Percentiles rank a stretch among this genome's conserved stretches.
These are phyloP conservation scores for Colletotrichum agaves DNA, from an alignment of 2,329 filamentous ascomycete species.

Conservation along the genomic window DNA sequence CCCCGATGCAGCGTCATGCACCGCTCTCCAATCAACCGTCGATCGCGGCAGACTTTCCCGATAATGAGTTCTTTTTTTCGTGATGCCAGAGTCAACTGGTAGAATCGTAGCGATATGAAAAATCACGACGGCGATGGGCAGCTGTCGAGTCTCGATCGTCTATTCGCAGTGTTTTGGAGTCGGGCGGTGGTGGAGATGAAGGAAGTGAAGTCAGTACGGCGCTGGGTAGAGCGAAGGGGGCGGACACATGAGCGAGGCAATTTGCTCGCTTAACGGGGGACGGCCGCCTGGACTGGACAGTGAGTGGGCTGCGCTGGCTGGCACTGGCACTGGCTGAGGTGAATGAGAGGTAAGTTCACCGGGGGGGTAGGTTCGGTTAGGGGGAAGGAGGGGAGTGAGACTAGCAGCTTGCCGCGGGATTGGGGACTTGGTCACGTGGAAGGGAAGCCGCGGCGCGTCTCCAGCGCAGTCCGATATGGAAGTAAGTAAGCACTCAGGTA, in stretches of 20 bases:
- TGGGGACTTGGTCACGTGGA: neutral
- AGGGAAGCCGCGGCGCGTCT: neutral
- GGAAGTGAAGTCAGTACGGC: constrained; percentile 39
- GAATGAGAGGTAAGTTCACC: constrained; percentile 14
- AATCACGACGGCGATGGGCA: constrained; percentile 25
- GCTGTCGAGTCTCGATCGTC: constrained; percentile 33
- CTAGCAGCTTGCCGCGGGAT: constrained; percentile 35
- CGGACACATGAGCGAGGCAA: constrained; percentile 37
- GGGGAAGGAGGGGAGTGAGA: constrained; percentile 15
- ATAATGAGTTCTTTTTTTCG: constrained; percentile 13
- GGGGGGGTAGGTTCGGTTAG: neutral
- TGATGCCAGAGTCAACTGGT: constrained; percentile 22
- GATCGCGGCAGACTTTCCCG: constrained; percentile 20
- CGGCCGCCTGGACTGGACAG: constrained; percentile 32
- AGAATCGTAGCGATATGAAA: constrained; percentile 24
- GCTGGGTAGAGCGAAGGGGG: constrained; percentile 38
- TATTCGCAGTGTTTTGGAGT: constrained; percentile 34
- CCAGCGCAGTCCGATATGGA: too few species aligned
- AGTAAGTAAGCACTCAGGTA: too few species aligned
- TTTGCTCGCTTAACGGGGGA: constrained; percentile 37
- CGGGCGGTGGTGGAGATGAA: constrained; percentile 37
- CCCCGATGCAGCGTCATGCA: constrained; percentile 50
- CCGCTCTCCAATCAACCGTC: constrained; percentile 32
- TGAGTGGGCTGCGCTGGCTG: constrained; percentile 28
- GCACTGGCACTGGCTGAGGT: constrained; percentile 28